phyloP scores from a whole-genome alignment of 768 basidiomycete genomes.

The Solioccasus polychromus region DNA sequence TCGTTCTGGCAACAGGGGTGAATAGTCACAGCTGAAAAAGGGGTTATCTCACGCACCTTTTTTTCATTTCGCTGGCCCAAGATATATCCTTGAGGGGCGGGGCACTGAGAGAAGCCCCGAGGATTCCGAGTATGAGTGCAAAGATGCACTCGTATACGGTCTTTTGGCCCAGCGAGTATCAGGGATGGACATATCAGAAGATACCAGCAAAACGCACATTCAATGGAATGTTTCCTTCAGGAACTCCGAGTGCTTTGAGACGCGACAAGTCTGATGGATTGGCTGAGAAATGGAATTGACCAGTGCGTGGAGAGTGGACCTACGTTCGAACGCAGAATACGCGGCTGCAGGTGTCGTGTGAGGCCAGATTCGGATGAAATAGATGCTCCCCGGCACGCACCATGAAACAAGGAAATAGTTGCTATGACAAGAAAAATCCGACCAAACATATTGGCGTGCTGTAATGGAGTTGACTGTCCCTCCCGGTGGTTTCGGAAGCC shows the following conservation, averaged over 20 bases:
- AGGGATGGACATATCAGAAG: not conserved
- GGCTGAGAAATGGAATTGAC: not conserved
- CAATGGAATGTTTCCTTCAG: conserved; percentile 61
- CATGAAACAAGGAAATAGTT: conserved; percentile 50
- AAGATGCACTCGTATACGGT: conserved; percentile 64
- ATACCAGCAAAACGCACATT: conserved; percentile 44
- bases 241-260: conserved; percentile 70
- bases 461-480: conserved; percentile 6
- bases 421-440: conserved; percentile 46
- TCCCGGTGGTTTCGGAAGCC: not conserved
- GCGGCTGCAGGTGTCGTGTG: conserved; percentile 47
- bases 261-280: conserved; percentile 61
- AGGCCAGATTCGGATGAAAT: not conserved
- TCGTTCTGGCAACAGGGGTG: conserved; percentile 44
- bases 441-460: conserved; percentile 43
- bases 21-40: not conserved
- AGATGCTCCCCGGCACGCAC: conserved; percentile 31
- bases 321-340: conserved; percentile 79
- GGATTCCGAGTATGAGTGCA: conserved; percentile 61
- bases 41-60: conserved; percentile 48
- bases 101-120: conserved; percentile 71
- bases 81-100: conserved; percentile 75
- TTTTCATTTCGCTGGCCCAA: conserved; percentile 88
- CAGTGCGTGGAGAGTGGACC: conserved; percentile 32
- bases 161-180: conserved; percentile 34